These are phyloP conservation scores for Fusarium lyarnte DNA, from an alignment of 2,329 filamentous ascomycete genomes.

Conservation along the genomic window DNA sequence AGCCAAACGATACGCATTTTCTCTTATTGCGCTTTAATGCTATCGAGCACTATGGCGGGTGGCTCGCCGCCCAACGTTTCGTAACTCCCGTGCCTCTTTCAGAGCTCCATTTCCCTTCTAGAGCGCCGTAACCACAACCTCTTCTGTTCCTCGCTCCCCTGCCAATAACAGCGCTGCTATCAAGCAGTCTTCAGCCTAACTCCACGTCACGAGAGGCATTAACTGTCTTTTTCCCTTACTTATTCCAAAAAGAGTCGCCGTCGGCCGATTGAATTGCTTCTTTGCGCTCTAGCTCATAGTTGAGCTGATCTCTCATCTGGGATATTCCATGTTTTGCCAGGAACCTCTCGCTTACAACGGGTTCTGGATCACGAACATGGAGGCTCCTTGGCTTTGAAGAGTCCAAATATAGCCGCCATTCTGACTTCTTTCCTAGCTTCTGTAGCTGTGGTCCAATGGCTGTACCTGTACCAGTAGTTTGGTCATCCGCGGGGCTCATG, in stretches of 20 bases:
- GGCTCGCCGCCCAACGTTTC: constrained; percentile 30
- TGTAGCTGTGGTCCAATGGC: constrained; percentile 25
- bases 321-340: constrained; percentile 22
- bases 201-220: constrained; percentile 14
- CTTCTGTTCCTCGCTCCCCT: constrained; percentile 13
- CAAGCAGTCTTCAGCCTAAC: constrained; percentile 15
- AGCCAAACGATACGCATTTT: background rate
- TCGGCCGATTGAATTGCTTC: constrained; percentile 13
- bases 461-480: constrained; percentile 16
- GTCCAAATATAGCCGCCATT: constrained; percentile 27
- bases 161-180: constrained; percentile 29
- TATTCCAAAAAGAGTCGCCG: background rate
- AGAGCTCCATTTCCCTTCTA: background rate
- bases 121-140: constrained; percentile 4
- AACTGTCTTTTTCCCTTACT: background rate
- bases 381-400: background rate
- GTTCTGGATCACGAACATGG: constrained; percentile 4
- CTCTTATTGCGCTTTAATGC: background rate
- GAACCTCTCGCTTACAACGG: constrained; percentile 11
- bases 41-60: constrained; percentile 1
- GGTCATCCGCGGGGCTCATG: constrained; percentile 21
- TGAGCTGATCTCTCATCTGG: constrained; percentile 10
- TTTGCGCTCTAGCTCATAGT: constrained; percentile 5
- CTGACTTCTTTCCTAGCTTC: background rate
- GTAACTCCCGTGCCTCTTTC: constrained; percentile 4